These are phyloP conservation scores for Saccharum officinarum DNA, from an alignment of 176 grass and related monocot genomes.

Conservation along the genomic window DNA sequence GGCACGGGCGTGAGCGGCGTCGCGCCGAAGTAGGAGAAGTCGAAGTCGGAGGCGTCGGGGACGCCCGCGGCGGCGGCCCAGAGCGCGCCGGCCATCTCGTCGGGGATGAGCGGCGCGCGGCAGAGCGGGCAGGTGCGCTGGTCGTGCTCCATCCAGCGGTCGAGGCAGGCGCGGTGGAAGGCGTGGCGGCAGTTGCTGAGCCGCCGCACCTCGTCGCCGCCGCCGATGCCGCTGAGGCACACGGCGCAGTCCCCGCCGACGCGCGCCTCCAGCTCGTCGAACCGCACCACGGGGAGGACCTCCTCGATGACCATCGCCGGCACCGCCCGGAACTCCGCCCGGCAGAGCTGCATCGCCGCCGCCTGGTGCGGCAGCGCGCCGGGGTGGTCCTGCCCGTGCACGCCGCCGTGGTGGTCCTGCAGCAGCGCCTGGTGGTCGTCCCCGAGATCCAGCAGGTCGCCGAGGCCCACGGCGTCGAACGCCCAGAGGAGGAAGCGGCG, in stretches of 20 bases:
- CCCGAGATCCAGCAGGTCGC: conserved; percentile 62
- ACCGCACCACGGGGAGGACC: conserved; percentile 71
- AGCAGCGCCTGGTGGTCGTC: conserved; percentile 47
- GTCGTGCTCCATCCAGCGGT: conserved; percentile 93
- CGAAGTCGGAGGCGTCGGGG: conserved; percentile 61
- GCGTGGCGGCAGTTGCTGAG: conserved; percentile 88
- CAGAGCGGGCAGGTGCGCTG: conserved; percentile 96
- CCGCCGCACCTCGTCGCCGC: conserved; percentile 66
- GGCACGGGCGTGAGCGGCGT: conserved; percentile 7
- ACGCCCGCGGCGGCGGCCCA: conserved; percentile 53
- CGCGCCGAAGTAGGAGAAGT: conserved; percentile 47
- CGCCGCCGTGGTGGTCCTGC: conserved; percentile 22
- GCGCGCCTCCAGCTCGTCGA: conserved; percentile 49
- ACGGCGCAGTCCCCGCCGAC: conserved; percentile 55
- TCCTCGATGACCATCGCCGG: conserved; percentile 74
- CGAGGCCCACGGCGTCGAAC: conserved; percentile 78
- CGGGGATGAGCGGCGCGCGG: conserved; percentile 79
- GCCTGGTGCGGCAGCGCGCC: not conserved
- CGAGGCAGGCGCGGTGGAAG: conserved; percentile 85
- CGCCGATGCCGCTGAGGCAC: conserved; percentile 76
- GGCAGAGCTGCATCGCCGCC: not conserved
- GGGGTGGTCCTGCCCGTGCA: not conserved
- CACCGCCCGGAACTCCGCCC: conserved; percentile 40
- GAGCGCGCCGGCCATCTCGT: conserved; percentile 55
- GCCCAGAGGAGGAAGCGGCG: conserved; percentile 65